Conservation (phyloP, 805 yeast genomes). For the Ogataea zsoltii region DNA sequence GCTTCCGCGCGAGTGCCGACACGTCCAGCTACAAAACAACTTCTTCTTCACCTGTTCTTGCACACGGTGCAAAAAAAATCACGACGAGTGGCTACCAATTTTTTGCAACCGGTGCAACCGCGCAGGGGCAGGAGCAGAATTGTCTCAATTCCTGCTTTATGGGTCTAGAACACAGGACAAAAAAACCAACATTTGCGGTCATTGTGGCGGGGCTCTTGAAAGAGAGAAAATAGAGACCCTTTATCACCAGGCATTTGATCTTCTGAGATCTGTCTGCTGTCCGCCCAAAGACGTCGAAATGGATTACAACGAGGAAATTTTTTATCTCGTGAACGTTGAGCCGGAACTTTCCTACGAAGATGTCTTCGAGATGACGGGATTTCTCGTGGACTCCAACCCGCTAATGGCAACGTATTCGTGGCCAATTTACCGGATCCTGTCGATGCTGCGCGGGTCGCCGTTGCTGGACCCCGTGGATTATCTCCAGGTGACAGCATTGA, state of each 20-base stretch:
- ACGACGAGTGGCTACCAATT: constrained; percentile 33
- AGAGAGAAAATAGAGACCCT: not conserved
- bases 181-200: constrained; percentile 4
- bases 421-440: constrained; percentile 21
- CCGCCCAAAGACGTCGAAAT: constrained; percentile 4
- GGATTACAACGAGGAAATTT: constrained; percentile 4
- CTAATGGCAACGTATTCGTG: constrained; percentile 22
- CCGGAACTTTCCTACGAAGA: constrained; percentile 1
- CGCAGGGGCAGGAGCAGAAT: constrained; percentile 14
- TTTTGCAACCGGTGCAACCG: constrained; percentile 27
- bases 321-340: constrained; percentile 4
- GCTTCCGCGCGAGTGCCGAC: constrained; percentile 33
- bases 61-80: constrained; percentile 22
- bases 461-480: constrained; percentile 12
- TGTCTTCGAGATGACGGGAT: not conserved
- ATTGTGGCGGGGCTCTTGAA: not conserved
- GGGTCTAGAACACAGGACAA: constrained; percentile 5
- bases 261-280: constrained; percentile 7
- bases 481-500: constrained; percentile 15
- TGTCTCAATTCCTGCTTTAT: constrained; percentile 4
- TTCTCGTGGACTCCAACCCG: not conserved
- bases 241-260: constrained; percentile 5
- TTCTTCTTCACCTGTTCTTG: constrained; percentile 40
- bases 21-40: constrained; percentile 28
- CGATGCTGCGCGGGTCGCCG: constrained; percentile 12